Evolutionary conservation across 1,284 basidiomycete genomes (phyloP), one percentile per base, ranked within the genome.

Genomic region (Heterobasidion occidentale): DNA sequence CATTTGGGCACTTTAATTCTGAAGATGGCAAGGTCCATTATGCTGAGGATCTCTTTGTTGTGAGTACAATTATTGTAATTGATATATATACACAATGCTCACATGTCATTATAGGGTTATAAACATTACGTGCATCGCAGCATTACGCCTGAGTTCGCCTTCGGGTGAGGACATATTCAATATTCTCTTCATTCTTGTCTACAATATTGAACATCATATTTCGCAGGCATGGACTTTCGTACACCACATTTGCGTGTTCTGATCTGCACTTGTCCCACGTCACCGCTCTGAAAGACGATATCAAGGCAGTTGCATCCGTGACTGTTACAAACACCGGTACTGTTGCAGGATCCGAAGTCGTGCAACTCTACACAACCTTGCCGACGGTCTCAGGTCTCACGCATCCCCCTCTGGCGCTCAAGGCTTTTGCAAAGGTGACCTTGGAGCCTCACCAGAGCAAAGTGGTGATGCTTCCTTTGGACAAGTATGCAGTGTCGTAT

Each of bases 361-460:
- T 82, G 8, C 88, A 90, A 66, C 58, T 88, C 15, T 91, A 90
- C 66, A 72, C 90, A 36, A 73, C 79, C 77, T 83, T 60, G 79
- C 83, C 2, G 69, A 75, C 52, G 73, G 48, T 35, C 35, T 60
- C 75, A 27, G 79, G 78, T 8, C 67, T 82, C 33, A 75, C 78
- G 7, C 83, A 80, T 9, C 84, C 86, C 0, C 69, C 68, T 34
- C 68, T 79, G 46, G 78, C 85, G 61, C 70, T 90, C 50, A 80
- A 78, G 20, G 81, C 77, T 4, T 88, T 89, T 63, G 67, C 68
- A 12, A 88, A 88, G 65, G 78, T 73, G 55, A 69, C 77, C 56
- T 60, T 88, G 9, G 61, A 65, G 2, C 73, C 80, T 0, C 80
- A 82, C 2, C 64, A 68, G 34, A 71, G 71, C 12, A 60, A 60